These are phyloP conservation scores for Collybia sp. DNA, from an alignment of 768 basidiomycete genomes.

Conservation along the genomic window DNA sequence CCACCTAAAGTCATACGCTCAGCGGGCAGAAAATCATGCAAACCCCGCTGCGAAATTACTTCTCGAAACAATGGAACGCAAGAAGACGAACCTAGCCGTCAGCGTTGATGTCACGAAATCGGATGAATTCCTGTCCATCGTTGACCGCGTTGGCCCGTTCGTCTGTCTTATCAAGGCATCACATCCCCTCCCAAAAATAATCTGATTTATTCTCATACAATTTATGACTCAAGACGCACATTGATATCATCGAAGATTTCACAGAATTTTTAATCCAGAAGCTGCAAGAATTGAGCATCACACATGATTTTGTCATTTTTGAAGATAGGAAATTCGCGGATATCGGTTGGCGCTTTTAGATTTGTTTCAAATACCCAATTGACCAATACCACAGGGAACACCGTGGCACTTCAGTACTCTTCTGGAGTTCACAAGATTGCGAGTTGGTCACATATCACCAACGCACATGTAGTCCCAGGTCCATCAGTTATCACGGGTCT, in stretches of 20 bases:
- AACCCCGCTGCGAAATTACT: conserved; percentile 81
- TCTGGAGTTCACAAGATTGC: conserved; percentile 91
- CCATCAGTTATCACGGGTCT: conserved; percentile 92
- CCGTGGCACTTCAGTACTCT: conserved; percentile 92
- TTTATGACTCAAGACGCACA: conserved; percentile 70
- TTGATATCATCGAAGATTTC: conserved; percentile 95
- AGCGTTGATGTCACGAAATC: conserved; percentile 90
- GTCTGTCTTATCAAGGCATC: conserved; percentile 92
- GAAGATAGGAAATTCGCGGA: conserved; percentile 99
- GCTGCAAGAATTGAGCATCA: conserved; percentile 64
- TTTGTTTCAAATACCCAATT: conserved; percentile 1
- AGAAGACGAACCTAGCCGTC: conserved; percentile 89
- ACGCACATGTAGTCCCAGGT: conserved; percentile 96
- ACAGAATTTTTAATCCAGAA: conserved; percentile 62
- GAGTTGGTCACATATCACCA: conserved; percentile 94
- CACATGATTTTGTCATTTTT: conserved; percentile 93
- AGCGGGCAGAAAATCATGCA: conserved; percentile 48
- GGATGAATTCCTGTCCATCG: conserved; percentile 75
- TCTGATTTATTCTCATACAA: conserved; percentile 17
- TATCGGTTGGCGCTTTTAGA: conserved; percentile 60
- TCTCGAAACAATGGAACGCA: conserved; percentile 78
- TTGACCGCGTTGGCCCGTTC: conserved; percentile 84
- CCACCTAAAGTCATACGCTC: conserved; percentile 51
- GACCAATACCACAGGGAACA: conserved; percentile 70
- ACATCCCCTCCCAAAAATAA: conserved; percentile 12